phyloP scores from a whole-genome alignment of 371 early-diverging fungal genomes.

The Actinomucor elegans region DNA sequence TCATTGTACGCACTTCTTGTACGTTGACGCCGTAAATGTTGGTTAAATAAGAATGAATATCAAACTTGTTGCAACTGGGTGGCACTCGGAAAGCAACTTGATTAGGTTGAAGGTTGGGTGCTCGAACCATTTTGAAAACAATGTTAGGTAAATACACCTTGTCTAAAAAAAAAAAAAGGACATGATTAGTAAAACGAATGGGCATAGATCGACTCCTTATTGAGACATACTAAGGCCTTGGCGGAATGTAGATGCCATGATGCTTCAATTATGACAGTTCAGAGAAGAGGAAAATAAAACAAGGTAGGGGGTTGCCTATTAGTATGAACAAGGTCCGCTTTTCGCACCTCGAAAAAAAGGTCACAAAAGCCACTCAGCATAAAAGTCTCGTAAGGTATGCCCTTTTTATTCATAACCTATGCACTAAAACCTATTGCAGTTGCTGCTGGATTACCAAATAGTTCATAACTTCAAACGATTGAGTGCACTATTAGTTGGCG shows the following conservation, averaged over 20 bases:
- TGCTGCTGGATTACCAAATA: no score
- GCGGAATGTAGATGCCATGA: constrained; percentile 41
- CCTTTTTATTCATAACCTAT: no score
- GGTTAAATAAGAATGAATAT: constrained; percentile 85
- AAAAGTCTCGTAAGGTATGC: no score
- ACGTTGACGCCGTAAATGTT: constrained; percentile 85
- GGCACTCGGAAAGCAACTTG: constrained; percentile 94
- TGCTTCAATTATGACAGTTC: background rate
- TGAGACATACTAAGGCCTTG: constrained; percentile 49
- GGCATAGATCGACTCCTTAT: background rate
- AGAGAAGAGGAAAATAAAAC: background rate
- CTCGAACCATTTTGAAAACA: constrained; percentile 82
- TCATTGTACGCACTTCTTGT: constrained; percentile 90
- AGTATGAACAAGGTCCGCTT: constrained; percentile 4
- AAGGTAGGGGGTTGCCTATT: constrained; percentile 14
- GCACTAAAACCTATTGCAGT: no score
- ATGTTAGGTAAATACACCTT: constrained; percentile 92
- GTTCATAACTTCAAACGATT: no score
- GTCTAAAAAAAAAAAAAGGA: constrained; percentile 20
- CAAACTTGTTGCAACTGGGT: constrained; percentile 91
- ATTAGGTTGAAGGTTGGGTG: constrained; percentile 80
- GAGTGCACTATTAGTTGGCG: no score
- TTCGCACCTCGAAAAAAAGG: background rate
- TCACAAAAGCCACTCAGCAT: constrained; percentile 3
- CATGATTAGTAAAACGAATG: background rate